Percentiles rank a stretch among this genome's conserved stretches.
These are phyloP conservation scores for Fusarium sp. DNA, from an alignment of 2,329 filamentous ascomycete species.

Conservation along the genomic window DNA sequence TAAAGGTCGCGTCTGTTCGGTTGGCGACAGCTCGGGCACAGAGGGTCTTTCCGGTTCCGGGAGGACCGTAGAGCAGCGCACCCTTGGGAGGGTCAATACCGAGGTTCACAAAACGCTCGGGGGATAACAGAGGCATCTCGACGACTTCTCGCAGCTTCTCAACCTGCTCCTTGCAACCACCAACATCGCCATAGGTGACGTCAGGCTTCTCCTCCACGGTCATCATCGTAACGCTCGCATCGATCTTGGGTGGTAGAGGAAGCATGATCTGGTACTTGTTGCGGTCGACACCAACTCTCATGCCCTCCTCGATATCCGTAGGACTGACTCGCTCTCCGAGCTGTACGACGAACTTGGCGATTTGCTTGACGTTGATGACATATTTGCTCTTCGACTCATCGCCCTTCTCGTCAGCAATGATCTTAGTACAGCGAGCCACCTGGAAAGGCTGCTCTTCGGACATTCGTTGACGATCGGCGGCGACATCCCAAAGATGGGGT, in stretches of 20 bases:
- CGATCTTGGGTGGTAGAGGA: conserved; percentile 96
- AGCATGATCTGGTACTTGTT: conserved; percentile 99
- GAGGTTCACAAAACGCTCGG: conserved; percentile 97
- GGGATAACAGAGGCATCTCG: conserved; percentile 96
- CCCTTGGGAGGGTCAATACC: conserved; percentile 99
- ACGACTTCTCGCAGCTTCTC: conserved; percentile 99
- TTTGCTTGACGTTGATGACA: conserved; percentile 99
- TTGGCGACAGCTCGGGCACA: conserved; percentile 98
- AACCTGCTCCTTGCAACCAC: conserved; percentile 99
- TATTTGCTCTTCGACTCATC: conserved; percentile 99
- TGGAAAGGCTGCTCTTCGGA: conserved; percentile 97
- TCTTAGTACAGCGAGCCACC: conserved; percentile 98
- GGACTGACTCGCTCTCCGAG: conserved; percentile 96
- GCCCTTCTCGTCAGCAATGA: conserved; percentile 94
- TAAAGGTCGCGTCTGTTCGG: conserved; percentile 97
- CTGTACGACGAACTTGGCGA: conserved; percentile 99
- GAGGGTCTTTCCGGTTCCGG: conserved; percentile 98
- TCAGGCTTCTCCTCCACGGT: conserved; percentile 99
- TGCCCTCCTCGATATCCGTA: conserved; percentile 99
- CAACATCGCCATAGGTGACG: conserved; percentile 98
- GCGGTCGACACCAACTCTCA: conserved; percentile 97
- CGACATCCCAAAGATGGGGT: conserved; percentile 98
- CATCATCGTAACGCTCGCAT: conserved; percentile 99
- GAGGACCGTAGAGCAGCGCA: conserved; percentile 94
- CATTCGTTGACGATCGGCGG: conserved; percentile 98